A percentile compares a stretch with the other conserved stretches of the same genome.
These are phyloP conservation scores for Saururus chinensis DNA, from an alignment of 164 flowering plant species.

Conservation along the genomic window DNA sequence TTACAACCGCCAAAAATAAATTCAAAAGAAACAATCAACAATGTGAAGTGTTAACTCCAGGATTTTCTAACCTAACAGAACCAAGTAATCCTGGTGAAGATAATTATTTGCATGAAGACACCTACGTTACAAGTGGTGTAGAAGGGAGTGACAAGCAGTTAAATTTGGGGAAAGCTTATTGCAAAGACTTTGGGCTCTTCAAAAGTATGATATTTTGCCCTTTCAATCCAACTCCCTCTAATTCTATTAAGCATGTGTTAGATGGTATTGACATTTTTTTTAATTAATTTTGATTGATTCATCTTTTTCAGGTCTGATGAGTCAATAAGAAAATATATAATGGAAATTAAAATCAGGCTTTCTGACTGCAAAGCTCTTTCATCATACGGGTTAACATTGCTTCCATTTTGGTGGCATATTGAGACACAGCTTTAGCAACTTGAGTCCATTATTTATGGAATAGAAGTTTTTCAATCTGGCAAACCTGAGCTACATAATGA, in stretches of 20 bases:
- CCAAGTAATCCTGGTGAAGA: too few species aligned
- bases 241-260: too few species aligned
- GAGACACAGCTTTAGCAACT: slow-evolving; percentile 52
- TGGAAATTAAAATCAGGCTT: slow-evolving; percentile 70
- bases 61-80: too few species aligned
- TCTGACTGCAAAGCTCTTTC: slow-evolving; percentile 65
- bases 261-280: neutral
- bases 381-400: too few species aligned
- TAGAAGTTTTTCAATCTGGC: slow-evolving; percentile 20
- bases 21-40: neutral
- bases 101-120: too few species aligned
- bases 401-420: slow-evolving; percentile 76
- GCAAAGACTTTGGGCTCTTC: slow-evolving; percentile 47
- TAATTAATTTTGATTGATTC: neutral
- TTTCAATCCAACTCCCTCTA: neutral
- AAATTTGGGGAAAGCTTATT: slow-evolving; percentile 41
- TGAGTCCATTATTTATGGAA: slow-evolving; percentile 31
- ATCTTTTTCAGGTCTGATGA: neutral
- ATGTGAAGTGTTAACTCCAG: too few species aligned
- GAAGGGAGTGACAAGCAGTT: slow-evolving; percentile 5
- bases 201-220: slow-evolving; percentile 28
- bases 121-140: neutral
- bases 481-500: slow-evolving; percentile 18
- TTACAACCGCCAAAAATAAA: neutral
- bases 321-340: slow-evolving; percentile 21